Percentiles rank a stretch among this genome's conserved stretches.
Conservation (phyloP, 1,139 yeast genomes). For the Lodderomyces parapsilosis region DNA sequence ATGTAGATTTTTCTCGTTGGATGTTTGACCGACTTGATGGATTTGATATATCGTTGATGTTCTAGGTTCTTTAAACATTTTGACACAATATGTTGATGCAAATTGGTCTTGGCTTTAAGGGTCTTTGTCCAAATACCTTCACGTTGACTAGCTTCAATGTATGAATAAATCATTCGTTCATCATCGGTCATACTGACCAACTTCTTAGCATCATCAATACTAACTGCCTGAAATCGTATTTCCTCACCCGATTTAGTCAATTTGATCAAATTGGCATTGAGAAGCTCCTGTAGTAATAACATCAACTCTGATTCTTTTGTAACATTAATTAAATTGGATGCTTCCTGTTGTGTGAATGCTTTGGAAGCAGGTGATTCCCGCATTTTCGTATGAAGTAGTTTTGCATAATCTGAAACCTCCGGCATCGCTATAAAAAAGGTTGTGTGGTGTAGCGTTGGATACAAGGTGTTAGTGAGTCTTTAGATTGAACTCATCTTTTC, state of each 20-base stretch:
- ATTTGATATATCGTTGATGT: conserved; percentile 79
- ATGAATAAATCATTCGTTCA: conserved; percentile 87
- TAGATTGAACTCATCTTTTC: conserved; percentile 5
- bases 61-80: conserved; percentile 85
- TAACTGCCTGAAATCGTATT: conserved; percentile 71
- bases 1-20: conserved; percentile 97
- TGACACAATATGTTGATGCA: conserved; percentile 89
- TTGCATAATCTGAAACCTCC: conserved; percentile 48
- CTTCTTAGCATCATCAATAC: conserved; percentile 64
- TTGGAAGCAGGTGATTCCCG: conserved; percentile 43
- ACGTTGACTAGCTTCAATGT: conserved; percentile 89
- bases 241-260: conserved; percentile 63
- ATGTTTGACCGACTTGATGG: conserved; percentile 87
- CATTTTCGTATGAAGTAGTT: conserved; percentile 60
- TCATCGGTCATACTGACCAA: conserved; percentile 77
- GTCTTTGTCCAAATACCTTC: conserved; percentile 98
- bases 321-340: conserved; percentile 38
- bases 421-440: conserved; percentile 12
- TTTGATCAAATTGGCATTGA: conserved; percentile 65
- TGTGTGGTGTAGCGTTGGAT: conserved; percentile 1
- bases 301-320: conserved; percentile 48
- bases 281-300: conserved; percentile 62
- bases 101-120: conserved; percentile 82
- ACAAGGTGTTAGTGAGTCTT: too few relatives aligned
- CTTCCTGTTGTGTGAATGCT: conserved; percentile 58